phyloP scores from a whole-genome alignment of 2,329 filamentous ascomycete genomes.

The Chaetomiaceae sp. region DNA sequence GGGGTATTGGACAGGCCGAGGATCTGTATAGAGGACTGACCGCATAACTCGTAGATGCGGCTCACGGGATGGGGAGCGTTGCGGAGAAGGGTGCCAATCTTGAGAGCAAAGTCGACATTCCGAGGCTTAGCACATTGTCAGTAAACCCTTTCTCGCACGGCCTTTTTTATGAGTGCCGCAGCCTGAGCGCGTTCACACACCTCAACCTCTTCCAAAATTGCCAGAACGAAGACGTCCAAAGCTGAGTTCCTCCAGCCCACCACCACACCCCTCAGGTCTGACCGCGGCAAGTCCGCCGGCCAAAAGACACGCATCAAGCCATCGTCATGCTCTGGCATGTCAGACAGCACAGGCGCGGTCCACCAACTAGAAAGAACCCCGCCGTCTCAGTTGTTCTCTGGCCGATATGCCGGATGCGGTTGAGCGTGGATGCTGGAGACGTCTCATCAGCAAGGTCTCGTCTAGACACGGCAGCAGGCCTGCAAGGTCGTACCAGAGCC shows the following conservation, averaged over 20 bases:
- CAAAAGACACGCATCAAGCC: slow-evolving; percentile 98
- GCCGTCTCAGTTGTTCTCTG: slow-evolving; percentile 86
- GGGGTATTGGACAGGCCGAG: slow-evolving; percentile 74
- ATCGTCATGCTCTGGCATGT: slow-evolving; percentile 72
- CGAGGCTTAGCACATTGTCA: slow-evolving; percentile 50
- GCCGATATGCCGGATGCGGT: slow-evolving; percentile 81
- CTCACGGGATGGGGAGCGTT: slow-evolving; percentile 74
- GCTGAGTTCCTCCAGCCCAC: slow-evolving; percentile 95
- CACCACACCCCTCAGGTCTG: slow-evolving; percentile 73
- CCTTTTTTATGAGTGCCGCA: background rate
- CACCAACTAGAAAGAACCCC: slow-evolving; percentile 78
- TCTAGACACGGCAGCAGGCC: slow-evolving; percentile 12
- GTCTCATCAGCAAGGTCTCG: slow-evolving; percentile 24
- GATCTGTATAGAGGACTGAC: slow-evolving; percentile 76
- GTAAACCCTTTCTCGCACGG: slow-evolving; percentile 19
- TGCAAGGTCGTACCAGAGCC: slow-evolving; percentile 59
- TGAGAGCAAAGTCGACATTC: slow-evolving; percentile 83
- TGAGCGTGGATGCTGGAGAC: slow-evolving; percentile 72
- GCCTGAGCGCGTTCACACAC: slow-evolving; percentile 44
- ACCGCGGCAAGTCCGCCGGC: slow-evolving; percentile 78
- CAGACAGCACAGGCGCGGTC: slow-evolving; percentile 33
- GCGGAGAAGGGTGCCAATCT: slow-evolving; percentile 76
- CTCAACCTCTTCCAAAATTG: slow-evolving; percentile 86
- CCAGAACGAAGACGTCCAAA: slow-evolving; percentile 83
- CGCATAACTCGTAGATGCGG: slow-evolving; percentile 80